These are phyloP conservation scores for Chlorella ohadii DNA, from an alignment of 139 green algal species.

Conservation along the genomic window DNA sequence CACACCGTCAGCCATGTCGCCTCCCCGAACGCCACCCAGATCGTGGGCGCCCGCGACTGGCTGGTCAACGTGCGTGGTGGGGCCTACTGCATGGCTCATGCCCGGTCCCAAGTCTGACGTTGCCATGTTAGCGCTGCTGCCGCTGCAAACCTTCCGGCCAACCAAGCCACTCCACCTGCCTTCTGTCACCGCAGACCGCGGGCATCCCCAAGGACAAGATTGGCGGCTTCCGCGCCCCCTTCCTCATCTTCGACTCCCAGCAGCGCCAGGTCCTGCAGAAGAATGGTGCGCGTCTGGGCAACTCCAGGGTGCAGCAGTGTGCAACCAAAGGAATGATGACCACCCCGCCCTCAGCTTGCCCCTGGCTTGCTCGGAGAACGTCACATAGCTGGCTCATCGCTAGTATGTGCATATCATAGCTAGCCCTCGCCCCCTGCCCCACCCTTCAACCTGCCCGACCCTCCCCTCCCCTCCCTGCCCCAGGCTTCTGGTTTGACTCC, in stretches of 20 bases:
- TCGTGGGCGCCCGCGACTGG: conserved; percentile 27
- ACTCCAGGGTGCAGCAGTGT: no score
- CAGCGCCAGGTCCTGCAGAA: conserved; percentile 25
- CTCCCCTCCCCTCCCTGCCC: not conserved
- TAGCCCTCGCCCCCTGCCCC: no score
- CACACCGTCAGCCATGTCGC: conserved; percentile 35
- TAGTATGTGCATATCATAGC: no score
- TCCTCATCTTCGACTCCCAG: conserved; percentile 10
- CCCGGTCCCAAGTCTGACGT: no score
- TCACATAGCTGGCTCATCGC: no score
- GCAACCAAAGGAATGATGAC: no score
- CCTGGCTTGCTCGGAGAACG: no score
- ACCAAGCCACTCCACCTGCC: not conserved
- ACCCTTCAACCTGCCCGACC: no score
- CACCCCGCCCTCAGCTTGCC: no score
- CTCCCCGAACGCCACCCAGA: conserved; percentile 32
- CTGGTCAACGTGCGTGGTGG: not conserved
- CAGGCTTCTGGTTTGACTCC: conserved; percentile 38
- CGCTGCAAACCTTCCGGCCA: not conserved
- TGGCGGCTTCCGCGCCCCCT: conserved; percentile 38
- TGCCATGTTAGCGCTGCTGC: no score
- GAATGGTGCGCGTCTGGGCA: conserved; percentile 35
- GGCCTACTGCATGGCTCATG: not conserved
- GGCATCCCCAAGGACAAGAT: conserved; percentile 29
- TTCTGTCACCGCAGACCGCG: not conserved